These are phyloP conservation scores for Novymonas esmeraldas DNA, from an alignment of 208 protist genomes.

Conservation along the genomic window DNA sequence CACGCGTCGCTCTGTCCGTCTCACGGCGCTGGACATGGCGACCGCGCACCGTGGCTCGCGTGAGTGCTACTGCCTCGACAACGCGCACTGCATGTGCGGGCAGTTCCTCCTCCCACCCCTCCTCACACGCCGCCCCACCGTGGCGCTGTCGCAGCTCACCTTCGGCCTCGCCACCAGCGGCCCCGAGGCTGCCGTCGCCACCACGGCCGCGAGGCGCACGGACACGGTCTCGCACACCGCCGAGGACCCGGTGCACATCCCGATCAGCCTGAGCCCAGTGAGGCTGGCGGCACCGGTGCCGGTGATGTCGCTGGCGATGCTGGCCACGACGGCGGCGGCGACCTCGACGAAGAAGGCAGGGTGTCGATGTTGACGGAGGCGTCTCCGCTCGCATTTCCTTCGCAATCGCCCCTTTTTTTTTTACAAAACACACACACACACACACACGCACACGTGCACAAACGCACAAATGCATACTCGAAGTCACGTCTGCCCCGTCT, in stretches of 20 bases:
- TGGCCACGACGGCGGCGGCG: background rate
- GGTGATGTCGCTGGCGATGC: constrained; percentile 6
- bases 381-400: too few species aligned
- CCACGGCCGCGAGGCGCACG: background rate
- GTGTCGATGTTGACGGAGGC: constrained; percentile 4
- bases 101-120: constrained; percentile 20
- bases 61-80: constrained; percentile 30
- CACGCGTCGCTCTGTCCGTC: constrained; percentile 9
- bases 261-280: constrained; percentile 3
- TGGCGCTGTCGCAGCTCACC: background rate
- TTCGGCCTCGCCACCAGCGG: constrained; percentile 5
- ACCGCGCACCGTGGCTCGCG: background rate
- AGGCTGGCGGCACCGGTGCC: constrained; percentile 7
- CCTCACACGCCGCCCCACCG: constrained; percentile 1
- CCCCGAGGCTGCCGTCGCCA: background rate
- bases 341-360: background rate
- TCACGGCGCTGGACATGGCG: constrained; percentile 3
- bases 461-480: too few species aligned
- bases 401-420: too few species aligned
- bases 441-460: too few species aligned
- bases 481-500: too few species aligned
- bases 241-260: background rate
- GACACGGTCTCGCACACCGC: background rate
- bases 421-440: too few species aligned
- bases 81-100: constrained; percentile 26